A percentile compares a stretch with the other conserved stretches of the same genome.
Conservation (phyloP, 2,329 filamentous ascomycete genomes). For the Madurella mycetomatis region DNA sequence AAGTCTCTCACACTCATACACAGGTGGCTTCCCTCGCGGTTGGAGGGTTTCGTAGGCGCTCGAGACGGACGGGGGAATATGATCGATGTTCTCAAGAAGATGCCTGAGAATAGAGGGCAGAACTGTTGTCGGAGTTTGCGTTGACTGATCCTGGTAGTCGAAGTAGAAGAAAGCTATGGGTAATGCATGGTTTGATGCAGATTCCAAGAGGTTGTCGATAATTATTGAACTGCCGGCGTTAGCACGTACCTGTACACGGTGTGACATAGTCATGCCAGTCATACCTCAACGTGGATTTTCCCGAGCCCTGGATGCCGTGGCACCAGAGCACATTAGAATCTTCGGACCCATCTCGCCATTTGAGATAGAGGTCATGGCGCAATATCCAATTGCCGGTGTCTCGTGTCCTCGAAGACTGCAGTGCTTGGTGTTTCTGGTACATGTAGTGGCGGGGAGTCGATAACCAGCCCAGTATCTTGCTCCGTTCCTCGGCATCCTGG, state of each 20-base stretch:
- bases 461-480: background rate
- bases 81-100: conserved; percentile 22
- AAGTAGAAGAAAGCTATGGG: conserved; percentile 29
- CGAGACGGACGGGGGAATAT: conserved; percentile 24
- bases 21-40: conserved; percentile 7
- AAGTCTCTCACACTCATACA: background rate
- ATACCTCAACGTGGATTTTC: conserved; percentile 25
- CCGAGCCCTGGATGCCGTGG: conserved; percentile 24
- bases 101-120: conserved; percentile 27
- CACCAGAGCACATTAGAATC: conserved; percentile 18
- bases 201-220: too few relatives aligned
- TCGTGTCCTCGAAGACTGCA: conserved; percentile 9
- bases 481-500: too few relatives aligned
- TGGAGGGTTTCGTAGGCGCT: conserved; percentile 25
- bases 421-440: background rate
- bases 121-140: conserved; percentile 22
- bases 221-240: too few relatives aligned
- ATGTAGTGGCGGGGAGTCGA: background rate
- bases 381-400: conserved; percentile 24
- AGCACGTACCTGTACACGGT: too few relatives aligned
- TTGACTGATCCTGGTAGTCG: conserved; percentile 28
- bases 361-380: background rate
- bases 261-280: conserved; percentile 3
- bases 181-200: too few relatives aligned
- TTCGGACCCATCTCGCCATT: conserved; percentile 1